Evolutionary conservation across 192 early-diverging fungal species (phyloP), one percentile per base, ranked within the genome.

Genomic region (Linnemannia zychae): DNA sequence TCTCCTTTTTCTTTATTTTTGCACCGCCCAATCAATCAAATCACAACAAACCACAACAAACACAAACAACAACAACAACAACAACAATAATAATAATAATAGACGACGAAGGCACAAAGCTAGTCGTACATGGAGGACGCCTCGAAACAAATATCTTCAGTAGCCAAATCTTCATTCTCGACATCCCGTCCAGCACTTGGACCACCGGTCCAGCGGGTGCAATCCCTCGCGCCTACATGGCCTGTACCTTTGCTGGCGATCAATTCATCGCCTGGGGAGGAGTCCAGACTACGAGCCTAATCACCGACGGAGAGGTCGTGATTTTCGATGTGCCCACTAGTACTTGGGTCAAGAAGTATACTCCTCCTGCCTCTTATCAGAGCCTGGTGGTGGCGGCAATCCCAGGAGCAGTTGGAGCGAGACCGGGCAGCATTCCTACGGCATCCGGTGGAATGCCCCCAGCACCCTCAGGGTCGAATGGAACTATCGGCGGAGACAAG

Each of bases 41-140:
- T 6, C 40, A 44, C 40, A 44, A 44, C 3, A 6, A 44, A 44
- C 40, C 3, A 44, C n/a, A n/a, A 44, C 40, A 44, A 44, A 44
- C 40, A 44, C 40, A 44, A 44, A 44, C 9, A 44, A 44, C 40
- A 44, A 44, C n/a, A n/a, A n/a, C 50, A 22, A 20, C 50, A 53
- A 53, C 22, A 15, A 22, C 22, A 3, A n/a, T n/a, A n/a, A n/a
- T n/a, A 44, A 44, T 44, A 49, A 60, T 2, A 65, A 71, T n/a
- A 71, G 69, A 34, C 24, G 69, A 71, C 13, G 69, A 47, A n/a
- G 69, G 69, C 38, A 47, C 69, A 46, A 71, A 71, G 15, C 37
- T 71, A 4, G 12, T 47, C 7, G 44, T 71, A 4, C 12, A 47
- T 13, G 69, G 69, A 13, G 46, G 46, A 7, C 33, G 44, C 15